These are phyloP conservation scores for Orbilia ellipsospora DNA, from an alignment of 2,329 filamentous ascomycete genomes.

Conservation along the genomic window DNA sequence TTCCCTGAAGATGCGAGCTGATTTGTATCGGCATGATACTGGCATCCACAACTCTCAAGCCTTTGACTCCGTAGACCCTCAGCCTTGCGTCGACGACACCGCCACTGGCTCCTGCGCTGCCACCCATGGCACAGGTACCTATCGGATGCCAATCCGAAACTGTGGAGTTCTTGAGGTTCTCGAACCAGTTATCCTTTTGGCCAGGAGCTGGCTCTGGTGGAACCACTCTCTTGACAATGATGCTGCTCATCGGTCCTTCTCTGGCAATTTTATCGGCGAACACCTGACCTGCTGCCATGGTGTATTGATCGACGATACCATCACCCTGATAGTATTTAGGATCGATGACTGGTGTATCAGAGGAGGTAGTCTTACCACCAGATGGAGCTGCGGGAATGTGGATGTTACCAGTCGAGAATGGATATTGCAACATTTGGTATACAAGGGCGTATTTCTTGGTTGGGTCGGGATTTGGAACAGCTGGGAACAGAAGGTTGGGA, in stretches of 20 bases:
- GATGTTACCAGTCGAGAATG: slow-evolving; percentile 66
- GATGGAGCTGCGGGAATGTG: slow-evolving; percentile 62
- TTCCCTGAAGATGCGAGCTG: slow-evolving; percentile 59
- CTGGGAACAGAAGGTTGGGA: slow-evolving; percentile 65
- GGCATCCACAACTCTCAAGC: slow-evolving; percentile 64
- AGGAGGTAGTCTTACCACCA: slow-evolving; percentile 32
- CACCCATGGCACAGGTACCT: slow-evolving; percentile 65
- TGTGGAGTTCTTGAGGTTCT: slow-evolving; percentile 62
- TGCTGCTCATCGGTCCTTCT: slow-evolving; percentile 62
- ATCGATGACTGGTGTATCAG: slow-evolving; percentile 62
- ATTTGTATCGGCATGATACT: slow-evolving; percentile 38
- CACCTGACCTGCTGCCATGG: slow-evolving; percentile 63
- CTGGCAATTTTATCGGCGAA: slow-evolving; percentile 63
- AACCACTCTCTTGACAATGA: slow-evolving; percentile 62
- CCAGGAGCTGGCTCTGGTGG: slow-evolving; percentile 58
- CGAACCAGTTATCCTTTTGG: slow-evolving; percentile 59
- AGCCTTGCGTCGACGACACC: slow-evolving; percentile 66
- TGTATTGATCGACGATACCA: slow-evolving; percentile 64
- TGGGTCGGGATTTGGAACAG: slow-evolving; percentile 58
- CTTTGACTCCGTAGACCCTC: slow-evolving; percentile 64
- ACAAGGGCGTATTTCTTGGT: slow-evolving; percentile 66
- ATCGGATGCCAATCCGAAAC: slow-evolving; percentile 63
- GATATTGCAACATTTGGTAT: slow-evolving; percentile 68
- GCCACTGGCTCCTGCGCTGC: slow-evolving; percentile 55
- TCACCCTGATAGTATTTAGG: slow-evolving; percentile 64